Base-by-base conservation (phyloP, 805 yeast species). In the Kuraishia ogatae region DNA sequence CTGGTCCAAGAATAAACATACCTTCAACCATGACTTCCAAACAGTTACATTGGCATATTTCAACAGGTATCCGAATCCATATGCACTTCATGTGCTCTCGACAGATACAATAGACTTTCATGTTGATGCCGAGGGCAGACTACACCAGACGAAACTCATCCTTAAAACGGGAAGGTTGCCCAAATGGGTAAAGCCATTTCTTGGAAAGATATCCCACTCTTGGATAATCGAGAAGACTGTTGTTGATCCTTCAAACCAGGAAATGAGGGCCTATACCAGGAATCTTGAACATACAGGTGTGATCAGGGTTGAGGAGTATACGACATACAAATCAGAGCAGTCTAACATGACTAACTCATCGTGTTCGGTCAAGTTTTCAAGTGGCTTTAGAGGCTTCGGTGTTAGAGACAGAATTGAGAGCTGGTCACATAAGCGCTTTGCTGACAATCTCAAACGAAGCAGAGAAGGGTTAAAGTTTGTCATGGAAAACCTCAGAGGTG, bases 231-330 rank as follows among this genome's bases (percentile, higher is more conserved):
- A 92, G 65, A 80, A 82, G 61, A 80, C 90, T 0, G 70, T 85
- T 11, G 85, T 92, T 21, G 87, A 92, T 67, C 89, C 93, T 1
- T 61, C 65, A 10, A 64, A 67, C 3, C 70, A 75, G 57, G 73
- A 74, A 8, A 74, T 92, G 79, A 63, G 73, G 55, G 81, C 96
- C 1, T 91, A 88, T 71, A 84, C 89, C 17, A 78, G 90, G 58
- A 92, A 92, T 66, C 70, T 92, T 51, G 97, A 93, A 66, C 97
- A 93, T 66, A 82, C 87, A 1, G 78, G 79, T 59, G 80, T 92
- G 53, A 79, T 92, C 57, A 77, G 85, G 59, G 86, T 92, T 19
- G 96, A 89, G 65, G 97, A 92, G 65, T 81, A 71, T 61, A 81
- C 90, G 22, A 74, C 72, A 1, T 92, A 87, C 66, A 59, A 69